A percentile compares a stretch with the other conserved stretches of the same genome.
Evolutionary conservation across 441 rosid species (phyloP).

Genomic region (Mallotus repandus): DNA sequence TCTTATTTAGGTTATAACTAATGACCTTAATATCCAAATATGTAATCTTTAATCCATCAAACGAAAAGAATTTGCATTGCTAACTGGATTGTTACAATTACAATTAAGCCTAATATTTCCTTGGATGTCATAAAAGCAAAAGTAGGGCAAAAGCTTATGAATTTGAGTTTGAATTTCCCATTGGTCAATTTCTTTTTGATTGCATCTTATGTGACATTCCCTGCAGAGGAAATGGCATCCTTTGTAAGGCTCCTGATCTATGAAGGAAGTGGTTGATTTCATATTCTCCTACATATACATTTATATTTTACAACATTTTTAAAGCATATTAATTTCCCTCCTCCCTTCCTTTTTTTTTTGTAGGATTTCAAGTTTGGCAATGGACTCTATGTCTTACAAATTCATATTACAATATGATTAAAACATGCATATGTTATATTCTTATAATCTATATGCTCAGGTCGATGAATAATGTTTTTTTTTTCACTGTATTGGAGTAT

Average conservation of each 20-base stretch:
- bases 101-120: constrained; percentile 82
- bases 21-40: constrained; percentile 94
- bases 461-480: neutral
- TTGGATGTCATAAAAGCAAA: constrained; percentile 73
- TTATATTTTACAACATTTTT: constrained; percentile 1
- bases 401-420: constrained; percentile 90
- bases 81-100: constrained; percentile 89
- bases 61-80: constrained; percentile 97
- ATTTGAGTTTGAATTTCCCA: constrained; percentile 36
- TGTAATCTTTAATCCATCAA: constrained; percentile 95
- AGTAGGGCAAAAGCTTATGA: constrained; percentile 39
- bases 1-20: constrained; percentile 70
- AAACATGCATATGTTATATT: neutral
- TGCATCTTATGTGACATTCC: constrained; percentile 96
- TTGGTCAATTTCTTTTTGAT: constrained; percentile 71
- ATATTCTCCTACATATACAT: neutral
- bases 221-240: constrained; percentile 96
- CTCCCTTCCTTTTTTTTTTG: constrained; percentile 6
- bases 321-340: constrained; percentile 4
- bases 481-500: neutral
- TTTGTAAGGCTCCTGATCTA: constrained; percentile 95
- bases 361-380: constrained; percentile 89
- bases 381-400: constrained; percentile 84
- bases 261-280: constrained; percentile 84
- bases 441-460: neutral